Percentiles rank a stretch among this genome's conserved stretches.
Evolutionary conservation across 257 asterid genomes (phyloP).

Genomic region (Anisodus acutangulus): DNA sequence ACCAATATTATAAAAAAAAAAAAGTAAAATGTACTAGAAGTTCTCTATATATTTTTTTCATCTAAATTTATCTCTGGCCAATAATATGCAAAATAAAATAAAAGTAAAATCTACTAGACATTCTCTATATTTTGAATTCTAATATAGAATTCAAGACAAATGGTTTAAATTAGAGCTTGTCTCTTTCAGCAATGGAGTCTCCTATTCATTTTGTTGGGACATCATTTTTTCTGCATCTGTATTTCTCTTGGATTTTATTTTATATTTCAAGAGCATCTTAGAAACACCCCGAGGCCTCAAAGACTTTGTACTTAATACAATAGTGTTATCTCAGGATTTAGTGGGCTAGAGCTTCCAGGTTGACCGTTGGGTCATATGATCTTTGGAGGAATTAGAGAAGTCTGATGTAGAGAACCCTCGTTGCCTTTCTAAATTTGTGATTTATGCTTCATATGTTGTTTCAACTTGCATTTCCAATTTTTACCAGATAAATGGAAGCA

Average conservation of each 20-base stretch:
- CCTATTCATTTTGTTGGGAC: neutral
- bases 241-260: neutral
- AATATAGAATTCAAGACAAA: neutral
- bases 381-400: conserved; percentile 12
- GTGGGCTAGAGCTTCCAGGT: neutral
- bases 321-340: neutral
- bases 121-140: neutral
- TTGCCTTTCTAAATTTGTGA: neutral
- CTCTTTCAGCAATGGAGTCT: neutral
- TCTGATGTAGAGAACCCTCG: conserved; percentile 19
- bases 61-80: neutral
- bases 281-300: neutral
- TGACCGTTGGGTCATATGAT: neutral
- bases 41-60: neutral
- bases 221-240: neutral
- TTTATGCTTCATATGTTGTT: neutral
- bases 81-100: neutral
- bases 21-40: neutral
- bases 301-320: neutral
- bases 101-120: neutral
- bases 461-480: neutral
- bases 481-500: neutral
- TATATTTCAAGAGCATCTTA: neutral
- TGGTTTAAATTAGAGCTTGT: conserved; percentile 14
- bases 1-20: neutral